phyloP scores from a whole-genome alignment of 164 flowering plant genomes.

The Euptelea pleiosperma region DNA sequence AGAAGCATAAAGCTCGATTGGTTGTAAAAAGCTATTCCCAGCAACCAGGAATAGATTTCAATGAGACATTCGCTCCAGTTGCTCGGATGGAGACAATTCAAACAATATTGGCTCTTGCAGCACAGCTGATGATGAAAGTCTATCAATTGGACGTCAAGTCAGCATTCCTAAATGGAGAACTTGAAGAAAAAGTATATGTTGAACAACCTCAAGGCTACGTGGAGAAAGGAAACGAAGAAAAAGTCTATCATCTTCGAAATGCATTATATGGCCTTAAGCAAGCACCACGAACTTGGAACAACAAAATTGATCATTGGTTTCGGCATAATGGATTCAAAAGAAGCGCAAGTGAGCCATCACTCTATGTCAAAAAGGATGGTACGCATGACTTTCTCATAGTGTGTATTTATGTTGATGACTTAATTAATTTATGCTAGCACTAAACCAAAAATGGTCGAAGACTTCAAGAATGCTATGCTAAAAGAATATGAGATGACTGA shows the following conservation, averaged over 20 bases:
- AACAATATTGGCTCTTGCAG: no score
- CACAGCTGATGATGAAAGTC: no score
- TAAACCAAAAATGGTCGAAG: background rate
- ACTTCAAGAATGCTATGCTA: slow-evolving; percentile 10
- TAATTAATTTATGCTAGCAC: slow-evolving; percentile 7
- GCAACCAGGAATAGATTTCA: no score
- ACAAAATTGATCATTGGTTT: slow-evolving; percentile 9
- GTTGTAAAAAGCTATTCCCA: no score
- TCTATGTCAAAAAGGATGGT: slow-evolving; percentile 7
- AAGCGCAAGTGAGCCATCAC: slow-evolving; percentile 10
- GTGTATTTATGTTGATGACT: slow-evolving; percentile 5
- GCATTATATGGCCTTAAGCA: slow-evolving; percentile 8
- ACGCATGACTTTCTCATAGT: background rate
- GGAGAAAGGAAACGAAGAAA: slow-evolving; percentile 4
- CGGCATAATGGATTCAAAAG: slow-evolving; percentile 2
- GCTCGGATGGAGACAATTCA: no score
- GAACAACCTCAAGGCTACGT: background rate
- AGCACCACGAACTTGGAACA: slow-evolving; percentile 13
- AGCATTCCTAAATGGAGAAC: no score
- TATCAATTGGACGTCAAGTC: no score
- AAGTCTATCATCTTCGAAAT: slow-evolving; percentile 7
- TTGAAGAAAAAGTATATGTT: slow-evolving; percentile 2
- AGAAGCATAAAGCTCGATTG: no score
- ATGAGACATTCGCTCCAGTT: no score
- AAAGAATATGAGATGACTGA: slow-evolving; percentile 15